Conservation (phyloP, 2,329 filamentous ascomycete genomes). For the Elsinoe perseae region DNA sequence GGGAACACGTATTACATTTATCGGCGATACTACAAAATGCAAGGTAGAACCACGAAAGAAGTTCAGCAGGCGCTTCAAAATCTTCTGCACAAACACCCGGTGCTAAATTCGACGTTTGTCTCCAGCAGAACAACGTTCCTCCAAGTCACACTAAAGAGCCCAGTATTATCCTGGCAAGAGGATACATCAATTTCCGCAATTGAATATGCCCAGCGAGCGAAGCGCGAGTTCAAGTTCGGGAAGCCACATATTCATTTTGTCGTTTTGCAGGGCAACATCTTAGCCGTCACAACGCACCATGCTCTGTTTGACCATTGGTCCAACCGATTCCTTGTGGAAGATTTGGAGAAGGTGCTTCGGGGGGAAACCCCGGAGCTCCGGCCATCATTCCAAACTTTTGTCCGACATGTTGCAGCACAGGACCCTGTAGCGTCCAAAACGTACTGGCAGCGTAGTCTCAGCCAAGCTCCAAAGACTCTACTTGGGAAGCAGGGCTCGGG, state of each 20-base stretch:
- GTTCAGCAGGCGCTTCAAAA: background rate
- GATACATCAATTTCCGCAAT: background rate
- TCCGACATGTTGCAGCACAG: background rate
- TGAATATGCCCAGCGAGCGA: background rate
- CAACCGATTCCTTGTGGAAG: background rate
- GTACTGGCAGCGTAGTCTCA: background rate
- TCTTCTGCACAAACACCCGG: background rate
- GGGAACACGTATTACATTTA: background rate
- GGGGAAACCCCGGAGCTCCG: background rate
- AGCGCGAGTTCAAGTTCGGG: background rate
- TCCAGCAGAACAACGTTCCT: background rate
- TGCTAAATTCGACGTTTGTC: background rate
- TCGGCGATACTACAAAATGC: background rate
- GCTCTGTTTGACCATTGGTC: slow-evolving; percentile 5
- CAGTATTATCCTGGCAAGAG: background rate
- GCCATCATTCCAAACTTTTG: background rate
- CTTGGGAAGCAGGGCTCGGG: background rate
- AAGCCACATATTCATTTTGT: background rate
- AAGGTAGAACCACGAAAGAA: background rate
- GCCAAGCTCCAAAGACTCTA: background rate
- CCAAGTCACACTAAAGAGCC: background rate
- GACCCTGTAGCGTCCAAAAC: background rate
- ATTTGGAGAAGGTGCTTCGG: background rate
- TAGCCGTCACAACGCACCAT: background rate
- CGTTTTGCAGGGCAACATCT: background rate